Evolutionary conservation across 441 rosid genomes (phyloP).

Genomic region (Theobroma grandiflorum): DNA sequence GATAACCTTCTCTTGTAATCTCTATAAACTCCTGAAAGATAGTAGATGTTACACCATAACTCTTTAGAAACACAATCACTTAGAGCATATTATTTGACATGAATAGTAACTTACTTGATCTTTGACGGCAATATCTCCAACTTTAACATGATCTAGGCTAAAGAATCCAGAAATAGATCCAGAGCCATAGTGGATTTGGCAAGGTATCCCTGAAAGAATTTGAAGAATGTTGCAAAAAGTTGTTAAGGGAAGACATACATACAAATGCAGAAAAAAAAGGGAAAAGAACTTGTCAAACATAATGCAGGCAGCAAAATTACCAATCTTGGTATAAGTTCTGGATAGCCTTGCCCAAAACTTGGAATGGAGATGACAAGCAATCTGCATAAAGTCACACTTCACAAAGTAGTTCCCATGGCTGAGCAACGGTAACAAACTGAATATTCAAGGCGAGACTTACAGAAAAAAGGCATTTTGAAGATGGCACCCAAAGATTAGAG

Average conservation of each 20-base stretch:
- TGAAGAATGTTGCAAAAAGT: background rate
- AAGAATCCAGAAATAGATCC: slow-evolving; percentile 61
- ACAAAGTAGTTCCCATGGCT: background rate
- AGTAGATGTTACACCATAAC: slow-evolving; percentile 10
- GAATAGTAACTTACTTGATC: slow-evolving; percentile 52
- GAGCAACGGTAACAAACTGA: background rate
- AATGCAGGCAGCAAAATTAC: slow-evolving; percentile 39
- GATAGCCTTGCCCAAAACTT: slow-evolving; percentile 59
- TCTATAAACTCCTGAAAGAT: slow-evolving; percentile 58
- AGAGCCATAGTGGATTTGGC: slow-evolving; percentile 53
- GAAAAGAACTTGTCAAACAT: background rate
- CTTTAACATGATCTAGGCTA: slow-evolving; percentile 60
- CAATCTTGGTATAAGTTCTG: slow-evolving; percentile 62
- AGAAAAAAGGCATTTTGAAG: slow-evolving; percentile 66
- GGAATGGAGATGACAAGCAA: slow-evolving; percentile 63
- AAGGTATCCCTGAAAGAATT: slow-evolving; percentile 51
- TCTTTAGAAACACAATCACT: slow-evolving; percentile 16
- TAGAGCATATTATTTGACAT: slow-evolving; percentile 15
- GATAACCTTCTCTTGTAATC: slow-evolving; percentile 50
- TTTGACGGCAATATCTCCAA: slow-evolving; percentile 48
- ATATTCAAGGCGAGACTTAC: slow-evolving; percentile 41
- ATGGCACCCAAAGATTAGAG: slow-evolving; percentile 78
- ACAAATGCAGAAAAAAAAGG: slow-evolving; percentile 4
- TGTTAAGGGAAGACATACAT: slow-evolving; percentile 3
- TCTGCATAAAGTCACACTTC: slow-evolving; percentile 45